These are phyloP conservation scores for Podospora bellae-mahoneyi DNA, from an alignment of 495 filamentous ascomycete genomes.

Conservation along the genomic window DNA sequence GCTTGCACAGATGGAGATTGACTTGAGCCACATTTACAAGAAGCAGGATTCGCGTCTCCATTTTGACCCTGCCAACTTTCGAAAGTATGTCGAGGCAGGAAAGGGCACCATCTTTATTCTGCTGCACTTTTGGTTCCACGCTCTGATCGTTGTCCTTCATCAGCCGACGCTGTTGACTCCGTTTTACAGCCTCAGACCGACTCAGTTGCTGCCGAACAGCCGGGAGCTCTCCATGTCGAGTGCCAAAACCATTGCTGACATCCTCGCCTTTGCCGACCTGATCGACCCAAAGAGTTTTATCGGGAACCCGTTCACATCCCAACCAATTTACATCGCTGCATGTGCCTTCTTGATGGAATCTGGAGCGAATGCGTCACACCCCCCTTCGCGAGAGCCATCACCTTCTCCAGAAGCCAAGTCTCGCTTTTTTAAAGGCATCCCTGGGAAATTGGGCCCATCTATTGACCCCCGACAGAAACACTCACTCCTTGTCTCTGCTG, in stretches of 20 bases:
- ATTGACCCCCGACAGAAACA: slow-evolving; percentile 58
- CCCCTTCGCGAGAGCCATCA: slow-evolving; percentile 51
- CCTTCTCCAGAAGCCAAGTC: slow-evolving; percentile 34
- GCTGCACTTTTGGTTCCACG: slow-evolving; percentile 90
- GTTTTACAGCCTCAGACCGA: slow-evolving; percentile 60
- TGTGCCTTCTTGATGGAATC: slow-evolving; percentile 84
- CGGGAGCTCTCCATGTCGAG: slow-evolving; percentile 81
- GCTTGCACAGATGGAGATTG: slow-evolving; percentile 68
- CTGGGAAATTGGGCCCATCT: neutral
- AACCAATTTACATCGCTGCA: slow-evolving; percentile 86
- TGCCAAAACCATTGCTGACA: slow-evolving; percentile 84
- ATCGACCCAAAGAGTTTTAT: slow-evolving; percentile 77
- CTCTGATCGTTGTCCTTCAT: slow-evolving; percentile 77
- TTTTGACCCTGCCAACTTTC: slow-evolving; percentile 77
- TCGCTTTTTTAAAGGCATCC: slow-evolving; percentile 15
- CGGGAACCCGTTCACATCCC: slow-evolving; percentile 82
- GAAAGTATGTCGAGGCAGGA: slow-evolving; percentile 68
- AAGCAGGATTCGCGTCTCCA: slow-evolving; percentile 65
- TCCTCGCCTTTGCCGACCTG: slow-evolving; percentile 72
- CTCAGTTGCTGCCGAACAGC: slow-evolving; percentile 70
- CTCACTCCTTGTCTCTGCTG: slow-evolving; percentile 67
- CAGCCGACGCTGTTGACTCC: slow-evolving; percentile 76
- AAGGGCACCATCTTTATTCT: slow-evolving; percentile 82
- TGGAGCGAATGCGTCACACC: slow-evolving; percentile 55
- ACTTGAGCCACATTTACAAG: slow-evolving; percentile 76